Conservation (phyloP, 129 eudicot genomes). For the Gnaphalium uliginosum region DNA sequence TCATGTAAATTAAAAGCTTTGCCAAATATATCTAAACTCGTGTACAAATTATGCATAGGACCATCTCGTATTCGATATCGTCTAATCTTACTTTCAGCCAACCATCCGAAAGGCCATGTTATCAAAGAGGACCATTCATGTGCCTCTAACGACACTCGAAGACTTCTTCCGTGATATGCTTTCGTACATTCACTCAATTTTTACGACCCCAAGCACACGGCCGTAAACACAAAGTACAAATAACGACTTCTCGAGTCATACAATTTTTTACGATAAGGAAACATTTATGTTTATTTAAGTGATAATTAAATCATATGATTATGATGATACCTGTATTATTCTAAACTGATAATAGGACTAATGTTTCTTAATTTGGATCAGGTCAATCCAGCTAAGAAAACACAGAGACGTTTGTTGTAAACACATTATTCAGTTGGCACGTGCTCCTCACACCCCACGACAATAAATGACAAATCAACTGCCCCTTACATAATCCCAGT, state of each 20-base stretch:
- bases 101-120: constrained; percentile 22
- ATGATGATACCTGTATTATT: background rate
- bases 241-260: background rate
- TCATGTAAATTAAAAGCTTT: background rate
- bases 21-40: too few species aligned
- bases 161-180: background rate
- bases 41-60: background rate
- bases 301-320: background rate
- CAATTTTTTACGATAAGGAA: background rate
- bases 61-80: background rate
- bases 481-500: constrained; percentile 12
- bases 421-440: constrained; percentile 17
- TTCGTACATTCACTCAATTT: background rate
- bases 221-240: background rate
- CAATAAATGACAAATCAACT: constrained; percentile 38
- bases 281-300: too few species aligned
- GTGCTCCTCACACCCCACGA: constrained; percentile 36
- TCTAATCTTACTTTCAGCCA: background rate
- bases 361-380: constrained; percentile 3
- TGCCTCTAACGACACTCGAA: background rate
- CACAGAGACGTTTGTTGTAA: constrained; percentile 15
- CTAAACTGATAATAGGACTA: background rate
- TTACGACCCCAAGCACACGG: background rate
- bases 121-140: constrained; percentile 19
- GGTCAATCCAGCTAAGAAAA: constrained; percentile 31